phyloP scores from a whole-genome alignment of 129 eudicot genomes.

The Centaurea solstitialis region DNA sequence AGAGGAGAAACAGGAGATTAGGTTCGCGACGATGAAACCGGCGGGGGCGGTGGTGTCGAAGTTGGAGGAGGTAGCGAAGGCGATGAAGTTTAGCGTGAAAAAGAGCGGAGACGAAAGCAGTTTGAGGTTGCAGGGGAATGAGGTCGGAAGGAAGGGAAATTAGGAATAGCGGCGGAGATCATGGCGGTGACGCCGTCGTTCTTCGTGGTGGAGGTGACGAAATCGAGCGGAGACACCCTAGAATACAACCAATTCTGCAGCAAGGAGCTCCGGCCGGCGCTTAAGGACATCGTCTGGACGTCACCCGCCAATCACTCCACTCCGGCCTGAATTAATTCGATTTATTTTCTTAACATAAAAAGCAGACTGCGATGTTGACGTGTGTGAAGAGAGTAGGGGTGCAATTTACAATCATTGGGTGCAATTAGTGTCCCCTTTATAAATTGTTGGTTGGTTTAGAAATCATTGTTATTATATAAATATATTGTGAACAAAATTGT shows the following conservation, averaged over 20 bases:
- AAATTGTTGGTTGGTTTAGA: background rate
- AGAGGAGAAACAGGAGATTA: constrained; percentile 57
- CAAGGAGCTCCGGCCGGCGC: constrained; percentile 85
- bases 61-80: constrained; percentile 77
- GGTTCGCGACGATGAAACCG: constrained; percentile 69
- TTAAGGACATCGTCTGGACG: constrained; percentile 63
- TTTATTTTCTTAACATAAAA: too few relatives aligned
- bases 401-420: too few relatives aligned
- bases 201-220: constrained; percentile 78
- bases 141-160: constrained; percentile 74
- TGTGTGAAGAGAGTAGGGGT: too few relatives aligned
- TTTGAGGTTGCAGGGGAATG: constrained; percentile 65
- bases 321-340: constrained; percentile 5
- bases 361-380: too few relatives aligned
- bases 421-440: too few relatives aligned
- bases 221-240: constrained; percentile 73
- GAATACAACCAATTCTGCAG: constrained; percentile 92
- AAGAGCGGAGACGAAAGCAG: constrained; percentile 56
- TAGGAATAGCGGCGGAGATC: constrained; percentile 73
- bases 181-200: constrained; percentile 70
- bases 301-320: constrained; percentile 39
- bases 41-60: constrained; percentile 70
- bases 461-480: background rate
- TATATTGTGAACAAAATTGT: background rate
- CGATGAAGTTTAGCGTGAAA: constrained; percentile 49